phyloP scores from a whole-genome alignment of 768 basidiomycete genomes.

The Rubroboletus pulcherrimus region DNA sequence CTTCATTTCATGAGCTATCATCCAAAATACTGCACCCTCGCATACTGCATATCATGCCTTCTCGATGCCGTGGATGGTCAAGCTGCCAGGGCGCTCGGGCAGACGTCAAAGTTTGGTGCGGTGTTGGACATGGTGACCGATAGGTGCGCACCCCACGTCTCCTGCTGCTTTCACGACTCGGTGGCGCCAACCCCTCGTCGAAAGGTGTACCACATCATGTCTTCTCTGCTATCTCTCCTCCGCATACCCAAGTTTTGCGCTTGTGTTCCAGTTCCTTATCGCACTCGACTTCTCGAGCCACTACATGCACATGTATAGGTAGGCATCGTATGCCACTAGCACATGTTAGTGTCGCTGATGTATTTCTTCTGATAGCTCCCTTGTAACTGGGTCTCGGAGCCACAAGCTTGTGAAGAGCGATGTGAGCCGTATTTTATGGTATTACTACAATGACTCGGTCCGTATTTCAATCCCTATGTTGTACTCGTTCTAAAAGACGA shows the following conservation, averaged over 20 bases:
- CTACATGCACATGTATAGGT: slow-evolving; percentile 99
- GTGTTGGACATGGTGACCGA: slow-evolving; percentile 99
- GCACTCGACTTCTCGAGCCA: slow-evolving; percentile 96
- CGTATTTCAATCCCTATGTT: slow-evolving; percentile 30
- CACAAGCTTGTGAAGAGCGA: slow-evolving; percentile 93
- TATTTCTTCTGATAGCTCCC: slow-evolving; percentile 54
- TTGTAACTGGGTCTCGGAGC: slow-evolving; percentile 89
- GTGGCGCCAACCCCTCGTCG: neutral
- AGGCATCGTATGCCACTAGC: neutral
- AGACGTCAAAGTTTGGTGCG: slow-evolving; percentile 95
- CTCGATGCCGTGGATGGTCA: slow-evolving; percentile 95
- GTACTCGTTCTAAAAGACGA: neutral
- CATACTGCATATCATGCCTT: slow-evolving; percentile 87
- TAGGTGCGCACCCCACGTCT: slow-evolving; percentile 51
- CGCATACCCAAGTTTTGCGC: slow-evolving; percentile 80
- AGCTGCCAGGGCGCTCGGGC: slow-evolving; percentile 81
- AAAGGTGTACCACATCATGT: slow-evolving; percentile 93
- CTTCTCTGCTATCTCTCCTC: slow-evolving; percentile 90
- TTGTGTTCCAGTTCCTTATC: slow-evolving; percentile 92
- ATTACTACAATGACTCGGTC: slow-evolving; percentile 92
- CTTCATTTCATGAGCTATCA: slow-evolving; percentile 94
- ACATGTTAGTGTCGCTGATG: slow-evolving; percentile 1
- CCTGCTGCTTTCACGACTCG: neutral
- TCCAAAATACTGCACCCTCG: slow-evolving; percentile 85
- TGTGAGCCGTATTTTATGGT: slow-evolving; percentile 86